Base-by-base conservation (phyloP, 257 asterid species). In the Ballota nigra region DNA sequence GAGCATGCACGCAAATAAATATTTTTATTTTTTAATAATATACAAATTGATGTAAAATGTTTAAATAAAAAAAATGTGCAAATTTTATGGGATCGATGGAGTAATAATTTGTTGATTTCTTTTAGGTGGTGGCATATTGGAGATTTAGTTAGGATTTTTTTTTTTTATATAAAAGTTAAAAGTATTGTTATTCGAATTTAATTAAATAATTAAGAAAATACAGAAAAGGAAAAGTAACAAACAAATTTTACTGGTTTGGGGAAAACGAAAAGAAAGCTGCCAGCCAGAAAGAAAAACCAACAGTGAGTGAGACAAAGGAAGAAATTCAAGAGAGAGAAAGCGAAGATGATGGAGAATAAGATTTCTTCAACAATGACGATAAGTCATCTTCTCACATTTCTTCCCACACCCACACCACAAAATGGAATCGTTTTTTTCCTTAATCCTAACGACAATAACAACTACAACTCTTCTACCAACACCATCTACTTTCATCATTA, bases 341-440 rank as follows among this genome's bases (percentile, higher is more conserved):
- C 70, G 69, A 71, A 66, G 69, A 61, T 57, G 67, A 61, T 80
- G 80, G 76, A 78, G 79, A 79, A 76, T 82, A 75, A 70, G 81
- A 78, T 84, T 84, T 84, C 79, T 86, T 83, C 84, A 84, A 82
- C 78, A 80, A 72, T 40, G 80, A 81, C 77, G 73, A 75, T 73
- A 77, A 78, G 76, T 69, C 79, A 73, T 70, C 79, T 62, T 67
- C 76, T 68, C 76, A 62, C 80, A 75, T 75, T 45, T 69, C 69
- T 73, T 77, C 69, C 16, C 77, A 29, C 61, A 63, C 52, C 70
- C 23, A 68, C 64, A 69, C 73, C 74, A 78, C 80, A 78, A 81
- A 81, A 86, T 83, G 88, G 91, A 82, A 81, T 86, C 87, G 33
- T 68, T 73, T 64, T 76, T 82, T 78, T 74, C 79, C 88, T 75